Evolutionary conservation across 805 yeast genomes (phyloP).

Genomic region (Kodamaea laetipori): DNA sequence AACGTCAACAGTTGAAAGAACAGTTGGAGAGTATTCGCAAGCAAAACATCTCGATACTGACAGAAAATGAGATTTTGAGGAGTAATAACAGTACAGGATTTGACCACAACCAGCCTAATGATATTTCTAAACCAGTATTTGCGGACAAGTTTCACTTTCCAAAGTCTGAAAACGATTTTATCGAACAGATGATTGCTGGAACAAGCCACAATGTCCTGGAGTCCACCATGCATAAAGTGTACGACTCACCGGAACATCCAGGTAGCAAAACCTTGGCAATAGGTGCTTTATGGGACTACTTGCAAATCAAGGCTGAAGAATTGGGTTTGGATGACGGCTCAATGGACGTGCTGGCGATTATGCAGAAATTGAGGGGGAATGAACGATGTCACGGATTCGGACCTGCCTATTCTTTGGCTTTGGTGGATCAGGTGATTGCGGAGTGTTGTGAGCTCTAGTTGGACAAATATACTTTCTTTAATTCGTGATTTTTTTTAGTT

Average conservation of each 20-base stretch:
- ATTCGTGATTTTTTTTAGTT: slow-evolving; percentile 1
- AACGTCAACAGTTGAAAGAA: slow-evolving; percentile 46
- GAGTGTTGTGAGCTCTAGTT: slow-evolving; percentile 12
- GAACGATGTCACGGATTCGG: slow-evolving; percentile 83
- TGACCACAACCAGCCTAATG: slow-evolving; percentile 8
- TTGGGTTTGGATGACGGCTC: slow-evolving; percentile 47
- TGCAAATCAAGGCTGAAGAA: slow-evolving; percentile 49
- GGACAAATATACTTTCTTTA: background rate
- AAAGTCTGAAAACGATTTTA: slow-evolving; percentile 35
- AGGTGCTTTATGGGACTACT: slow-evolving; percentile 83
- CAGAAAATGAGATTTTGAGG: slow-evolving; percentile 62
- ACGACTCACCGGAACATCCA: slow-evolving; percentile 37
- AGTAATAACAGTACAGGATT: slow-evolving; percentile 24
- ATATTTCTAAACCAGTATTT: background rate
- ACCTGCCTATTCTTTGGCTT: slow-evolving; percentile 56
- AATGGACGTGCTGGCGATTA: slow-evolving; percentile 58
- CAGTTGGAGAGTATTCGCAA: slow-evolving; percentile 55
- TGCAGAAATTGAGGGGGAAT: slow-evolving; percentile 60
- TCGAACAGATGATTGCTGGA: slow-evolving; percentile 30
- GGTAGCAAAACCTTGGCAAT: slow-evolving; percentile 61
- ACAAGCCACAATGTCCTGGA: slow-evolving; percentile 24
- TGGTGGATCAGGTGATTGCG: slow-evolving; percentile 44
- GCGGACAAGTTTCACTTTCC: slow-evolving; percentile 37
- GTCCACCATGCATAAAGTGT: slow-evolving; percentile 31
- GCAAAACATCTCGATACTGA: slow-evolving; percentile 55